Conservation (phyloP, 1,284 basidiomycete genomes). For the Trichosporon coremiiforme region DNA sequence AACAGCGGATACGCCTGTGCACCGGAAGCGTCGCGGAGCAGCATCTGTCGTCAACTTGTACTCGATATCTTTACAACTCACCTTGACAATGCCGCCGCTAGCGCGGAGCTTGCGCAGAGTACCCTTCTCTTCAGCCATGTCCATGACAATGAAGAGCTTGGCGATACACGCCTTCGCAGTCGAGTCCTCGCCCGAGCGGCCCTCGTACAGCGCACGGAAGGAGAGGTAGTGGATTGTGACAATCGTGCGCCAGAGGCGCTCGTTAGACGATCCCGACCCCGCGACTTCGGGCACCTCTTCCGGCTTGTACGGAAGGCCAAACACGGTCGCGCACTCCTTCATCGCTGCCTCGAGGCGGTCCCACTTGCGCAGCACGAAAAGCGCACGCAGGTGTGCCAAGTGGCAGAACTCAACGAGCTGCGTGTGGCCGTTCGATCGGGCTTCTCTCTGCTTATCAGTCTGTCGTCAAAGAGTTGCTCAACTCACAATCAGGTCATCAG, state of each 20-base stretch:
- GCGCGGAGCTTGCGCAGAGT: slow-evolving; percentile 30
- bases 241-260: neutral
- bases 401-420: slow-evolving; percentile 37
- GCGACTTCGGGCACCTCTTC: slow-evolving; percentile 13
- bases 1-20: slow-evolving; percentile 27
- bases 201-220: slow-evolving; percentile 40
- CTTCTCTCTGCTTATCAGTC: slow-evolving; percentile 34
- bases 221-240: slow-evolving; percentile 39
- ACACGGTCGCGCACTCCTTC: slow-evolving; percentile 25
- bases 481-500: slow-evolving; percentile 39
- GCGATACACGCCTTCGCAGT: slow-evolving; percentile 34
- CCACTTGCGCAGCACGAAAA: slow-evolving; percentile 46
- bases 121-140: slow-evolving; percentile 35
- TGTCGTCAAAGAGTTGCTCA: too few relatives aligned
- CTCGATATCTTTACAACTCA: slow-evolving; percentile 31
- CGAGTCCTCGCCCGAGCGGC: slow-evolving; percentile 41
- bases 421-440: slow-evolving; percentile 28
- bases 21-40: slow-evolving; percentile 1
- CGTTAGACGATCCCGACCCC: neutral
- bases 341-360: slow-evolving; percentile 36
- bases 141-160: slow-evolving; percentile 42
- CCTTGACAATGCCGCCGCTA: slow-evolving; percentile 38
- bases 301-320: slow-evolving; percentile 9
- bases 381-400: slow-evolving; percentile 35
- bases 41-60: slow-evolving; percentile 22